Evolutionary conservation across 2,329 filamentous ascomycete species (phyloP).

Genomic region (Thelonectria blattea): DNA sequence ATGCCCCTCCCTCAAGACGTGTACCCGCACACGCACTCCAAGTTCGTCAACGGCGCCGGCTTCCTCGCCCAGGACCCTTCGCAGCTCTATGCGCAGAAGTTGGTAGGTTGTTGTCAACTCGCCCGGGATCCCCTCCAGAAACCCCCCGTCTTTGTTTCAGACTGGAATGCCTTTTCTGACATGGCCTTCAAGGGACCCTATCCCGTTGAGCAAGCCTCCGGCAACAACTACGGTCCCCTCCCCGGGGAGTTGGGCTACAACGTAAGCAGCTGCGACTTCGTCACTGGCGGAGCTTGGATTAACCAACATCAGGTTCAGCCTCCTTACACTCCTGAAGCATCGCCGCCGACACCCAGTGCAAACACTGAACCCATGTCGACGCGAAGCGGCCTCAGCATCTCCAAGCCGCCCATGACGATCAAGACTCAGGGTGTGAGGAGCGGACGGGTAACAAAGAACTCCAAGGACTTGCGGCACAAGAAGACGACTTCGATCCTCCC

Average conservation of each 20-base stretch:
- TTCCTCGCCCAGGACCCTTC: slow-evolving; percentile 27
- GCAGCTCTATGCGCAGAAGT: slow-evolving; percentile 27
- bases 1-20: slow-evolving; percentile 20
- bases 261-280: slow-evolving; percentile 20
- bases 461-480: slow-evolving; percentile 43
- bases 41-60: slow-evolving; percentile 29
- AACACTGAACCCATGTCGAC: slow-evolving; percentile 42
- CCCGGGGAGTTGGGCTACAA: slow-evolving; percentile 31
- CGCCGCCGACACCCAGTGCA: slow-evolving; percentile 49
- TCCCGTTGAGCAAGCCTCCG: slow-evolving; percentile 14
- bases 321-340: slow-evolving; percentile 55
- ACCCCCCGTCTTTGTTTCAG: background rate
- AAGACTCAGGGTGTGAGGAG: slow-evolving; percentile 26
- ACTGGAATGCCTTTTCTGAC: slow-evolving; percentile 1
- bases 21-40: slow-evolving; percentile 19
- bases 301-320: slow-evolving; percentile 23
- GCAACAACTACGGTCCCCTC: slow-evolving; percentile 28
- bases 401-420: slow-evolving; percentile 28
- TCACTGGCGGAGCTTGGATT: background rate
- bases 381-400: slow-evolving; percentile 45
- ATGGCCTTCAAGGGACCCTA: slow-evolving; percentile 22
- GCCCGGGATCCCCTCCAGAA: background rate
- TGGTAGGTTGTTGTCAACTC: slow-evolving; percentile 27
- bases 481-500: slow-evolving; percentile 57
- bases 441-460: slow-evolving; percentile 34